These are phyloP conservation scores for Naganishia cerealis DNA, from an alignment of 1,284 basidiomycete genomes.

Conservation along the genomic window DNA sequence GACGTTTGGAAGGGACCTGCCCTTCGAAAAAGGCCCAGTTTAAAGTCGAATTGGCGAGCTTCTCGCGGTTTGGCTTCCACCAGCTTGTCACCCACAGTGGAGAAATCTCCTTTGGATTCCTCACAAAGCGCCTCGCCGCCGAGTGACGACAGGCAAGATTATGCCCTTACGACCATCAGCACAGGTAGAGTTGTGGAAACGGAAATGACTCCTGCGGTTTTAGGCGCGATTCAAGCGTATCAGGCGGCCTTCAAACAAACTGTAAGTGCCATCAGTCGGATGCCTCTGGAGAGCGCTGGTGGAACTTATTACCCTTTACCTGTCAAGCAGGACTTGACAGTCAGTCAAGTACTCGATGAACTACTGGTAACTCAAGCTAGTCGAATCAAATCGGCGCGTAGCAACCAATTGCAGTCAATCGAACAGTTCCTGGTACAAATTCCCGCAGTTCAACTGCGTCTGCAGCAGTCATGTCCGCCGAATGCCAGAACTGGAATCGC, in stretches of 20 bases:
- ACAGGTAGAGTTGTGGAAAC: constrained; percentile 1
- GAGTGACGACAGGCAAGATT: neutral
- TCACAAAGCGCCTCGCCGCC: neutral
- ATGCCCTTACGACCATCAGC: constrained; percentile 8
- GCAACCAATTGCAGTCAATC: neutral
- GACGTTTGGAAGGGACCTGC: constrained; percentile 7
- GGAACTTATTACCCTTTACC: neutral
- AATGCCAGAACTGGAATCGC: constrained; percentile 1
- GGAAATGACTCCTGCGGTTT: constrained; percentile 6
- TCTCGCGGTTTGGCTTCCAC: neutral
- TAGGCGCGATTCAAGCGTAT: constrained; percentile 2
- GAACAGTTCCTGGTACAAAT: constrained; percentile 4
- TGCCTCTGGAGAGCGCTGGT: neutral
- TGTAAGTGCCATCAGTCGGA: neutral
- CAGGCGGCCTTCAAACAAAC: neutral
- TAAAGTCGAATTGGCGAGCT: neutral
- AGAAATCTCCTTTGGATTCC: neutral
- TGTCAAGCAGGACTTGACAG: constrained; percentile 9
- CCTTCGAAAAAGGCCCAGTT: neutral
- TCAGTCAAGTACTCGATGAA: constrained; percentile 7
- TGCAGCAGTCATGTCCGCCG: constrained; percentile 12
- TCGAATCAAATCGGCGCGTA: constrained; percentile 10
- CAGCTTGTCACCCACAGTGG: too few relatives aligned
- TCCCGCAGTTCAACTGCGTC: constrained; percentile 1
- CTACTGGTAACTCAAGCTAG: constrained; percentile 2